Base-by-base conservation (phyloP, 2,329 filamentous ascomycete species). In the Furcasterigmium sp. region DNA sequence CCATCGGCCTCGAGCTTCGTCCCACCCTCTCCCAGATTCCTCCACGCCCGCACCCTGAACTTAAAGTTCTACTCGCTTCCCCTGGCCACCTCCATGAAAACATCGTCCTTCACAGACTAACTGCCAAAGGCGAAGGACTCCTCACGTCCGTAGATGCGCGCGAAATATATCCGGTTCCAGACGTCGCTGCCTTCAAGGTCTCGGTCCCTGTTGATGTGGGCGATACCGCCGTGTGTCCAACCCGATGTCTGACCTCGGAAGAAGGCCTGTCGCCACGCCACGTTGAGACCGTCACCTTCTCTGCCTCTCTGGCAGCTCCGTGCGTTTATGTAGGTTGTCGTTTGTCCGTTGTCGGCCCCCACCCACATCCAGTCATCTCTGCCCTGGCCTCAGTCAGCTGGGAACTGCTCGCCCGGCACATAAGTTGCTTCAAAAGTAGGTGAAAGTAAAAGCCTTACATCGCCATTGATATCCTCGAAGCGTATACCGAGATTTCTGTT, bases 351-450 rank as follows among this genome's bases (percentile, higher is more conserved):
- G n/a, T n/a, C n/a, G 8, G 49, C 44, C 14, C 37, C 43, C 8
- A 57, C 42, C 49, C 48, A 56, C 7, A 58, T 39, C 47, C 47
- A 57, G 25, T 58, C 57, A 11, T 51, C 53, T 6, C 57, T 52
- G 2, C 51, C 23, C 23, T 26, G 23, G n/a, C n/a, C n/a, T n/a
- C n/a, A n/a, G n/a, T n/a, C n/a, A n/a, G n/a, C n/a, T n/a, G n/a
- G n/a, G n/a, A n/a, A n/a, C n/a, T n/a, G n/a, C n/a, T n/a, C n/a
- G n/a, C n/a, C n/a, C n/a, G n/a, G n/a, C n/a, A n/a, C n/a, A n/a
- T n/a, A n/a, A n/a, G n/a, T n/a, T n/a, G n/a, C n/a, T n/a, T n/a
- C n/a, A n/a, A n/a, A n/a, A n/a, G n/a, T n/a, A n/a, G n/a, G n/a
- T n/a, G n/a, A n/a, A n/a, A n/a, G n/a, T n/a, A n/a, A n/a, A n/a